phyloP scores from a whole-genome alignment of 805 yeast species.

The Zygoascus tannicola region DNA sequence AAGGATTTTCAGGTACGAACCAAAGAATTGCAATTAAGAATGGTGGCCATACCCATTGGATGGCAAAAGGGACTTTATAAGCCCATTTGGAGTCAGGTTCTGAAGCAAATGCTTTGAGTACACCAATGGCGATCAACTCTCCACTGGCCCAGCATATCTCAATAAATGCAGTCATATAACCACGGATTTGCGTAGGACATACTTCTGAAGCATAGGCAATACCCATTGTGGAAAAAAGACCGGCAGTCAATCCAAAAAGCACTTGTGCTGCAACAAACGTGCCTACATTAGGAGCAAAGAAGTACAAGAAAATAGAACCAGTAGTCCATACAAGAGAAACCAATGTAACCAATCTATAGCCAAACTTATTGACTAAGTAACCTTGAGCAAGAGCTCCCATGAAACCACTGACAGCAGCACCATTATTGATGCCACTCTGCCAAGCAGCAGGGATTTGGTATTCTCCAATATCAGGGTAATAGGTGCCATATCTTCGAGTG shows the following conservation, averaged over 20 bases:
- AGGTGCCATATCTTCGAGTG: conserved; percentile 32
- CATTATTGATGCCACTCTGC: conserved; percentile 17
- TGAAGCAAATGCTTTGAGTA: conserved; percentile 31
- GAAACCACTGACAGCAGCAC: conserved; percentile 32
- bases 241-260: conserved; percentile 39
- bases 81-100: conserved; percentile 20
- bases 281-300: conserved; percentile 35
- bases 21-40: conserved; percentile 28
- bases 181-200: conserved; percentile 41
- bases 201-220: conserved; percentile 49
- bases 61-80: conserved; percentile 14
- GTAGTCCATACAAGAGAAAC: conserved; percentile 18
- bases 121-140: conserved; percentile 46
- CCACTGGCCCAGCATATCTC: conserved; percentile 50
- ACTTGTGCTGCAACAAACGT: conserved; percentile 32
- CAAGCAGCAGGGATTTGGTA: conserved; percentile 29
- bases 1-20: conserved; percentile 49
- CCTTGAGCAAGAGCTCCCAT: conserved; percentile 40
- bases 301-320: conserved; percentile 37
- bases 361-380: conserved; percentile 34
- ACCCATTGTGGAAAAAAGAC: conserved; percentile 41
- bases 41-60: conserved; percentile 17
- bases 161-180: conserved; percentile 41
- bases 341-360: conserved; percentile 35
- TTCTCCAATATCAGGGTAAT: neutral